These are phyloP conservation scores for Penicillium roqueforti DNA, from an alignment of 495 filamentous ascomycete genomes.

Conservation along the genomic window DNA sequence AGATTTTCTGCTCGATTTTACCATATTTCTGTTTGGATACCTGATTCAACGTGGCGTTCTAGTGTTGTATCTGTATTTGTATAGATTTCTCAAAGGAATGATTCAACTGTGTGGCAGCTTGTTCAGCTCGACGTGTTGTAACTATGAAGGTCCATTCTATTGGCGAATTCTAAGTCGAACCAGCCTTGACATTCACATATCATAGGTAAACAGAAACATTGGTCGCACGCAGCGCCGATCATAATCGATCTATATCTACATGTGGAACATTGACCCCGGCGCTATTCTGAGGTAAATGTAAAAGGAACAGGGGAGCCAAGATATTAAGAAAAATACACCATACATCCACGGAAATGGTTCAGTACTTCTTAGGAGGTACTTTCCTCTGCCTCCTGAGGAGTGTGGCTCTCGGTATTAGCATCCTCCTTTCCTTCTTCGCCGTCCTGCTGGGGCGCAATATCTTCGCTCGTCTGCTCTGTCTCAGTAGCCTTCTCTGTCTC, in stretches of 20 bases:
- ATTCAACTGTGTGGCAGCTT: not conserved
- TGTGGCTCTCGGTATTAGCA: not conserved
- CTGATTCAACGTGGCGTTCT: constrained; percentile 7
- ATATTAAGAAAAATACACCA: not conserved
- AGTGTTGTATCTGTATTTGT: constrained; percentile 6
- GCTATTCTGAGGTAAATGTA: constrained; percentile 23
- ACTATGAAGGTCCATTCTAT: not conserved
- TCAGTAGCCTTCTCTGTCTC: constrained; percentile 13
- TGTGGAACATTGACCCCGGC: constrained; percentile 6
- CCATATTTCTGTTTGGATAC: constrained; percentile 1
- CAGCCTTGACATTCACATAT: not conserved
- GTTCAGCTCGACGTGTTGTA: not conserved
- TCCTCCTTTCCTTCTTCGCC: not conserved
- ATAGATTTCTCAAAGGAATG: not conserved
- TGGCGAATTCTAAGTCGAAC: not conserved
- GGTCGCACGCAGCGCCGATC: constrained; percentile 1
- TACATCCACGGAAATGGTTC: not conserved
- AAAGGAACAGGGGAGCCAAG: constrained; percentile 1
- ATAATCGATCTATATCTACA: constrained; percentile 24
- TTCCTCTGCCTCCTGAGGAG: constrained; percentile 8
- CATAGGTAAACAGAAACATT: constrained; percentile 24
- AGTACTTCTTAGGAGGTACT: not conserved
- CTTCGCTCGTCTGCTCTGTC: constrained; percentile 14
- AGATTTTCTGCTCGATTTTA: not conserved
- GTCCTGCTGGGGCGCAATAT: constrained; percentile 3